Evolutionary conservation across 768 basidiomycete genomes (phyloP).

Genomic region (Russula virescens): DNA sequence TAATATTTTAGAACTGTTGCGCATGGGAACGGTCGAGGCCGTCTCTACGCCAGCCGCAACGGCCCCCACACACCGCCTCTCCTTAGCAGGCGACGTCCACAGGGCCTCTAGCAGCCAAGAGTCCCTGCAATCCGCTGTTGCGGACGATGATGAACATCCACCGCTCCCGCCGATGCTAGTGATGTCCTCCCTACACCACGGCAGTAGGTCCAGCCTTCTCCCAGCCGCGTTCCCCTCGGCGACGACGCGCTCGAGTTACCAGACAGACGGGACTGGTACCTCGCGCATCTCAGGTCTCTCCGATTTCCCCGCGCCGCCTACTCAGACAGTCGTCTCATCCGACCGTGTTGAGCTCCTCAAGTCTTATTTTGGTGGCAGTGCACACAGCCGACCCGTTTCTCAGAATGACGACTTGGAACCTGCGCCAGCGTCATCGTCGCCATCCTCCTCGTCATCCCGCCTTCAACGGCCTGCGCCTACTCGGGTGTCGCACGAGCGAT

Average conservation of each 20-base stretch:
- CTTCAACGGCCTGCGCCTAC: neutral
- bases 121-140: neutral
- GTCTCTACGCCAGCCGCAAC: conserved; percentile 45
- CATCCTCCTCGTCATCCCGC: neutral
- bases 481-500: neutral
- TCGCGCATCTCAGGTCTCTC: conserved; percentile 69
- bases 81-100: conserved; percentile 23
- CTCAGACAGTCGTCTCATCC: conserved; percentile 20
- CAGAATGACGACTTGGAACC: neutral
- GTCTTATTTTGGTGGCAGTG: conserved; percentile 13
- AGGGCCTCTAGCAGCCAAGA: conserved; percentile 8
- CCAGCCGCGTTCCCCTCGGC: conserved; percentile 28
- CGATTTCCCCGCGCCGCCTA: conserved; percentile 65
- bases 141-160: neutral
- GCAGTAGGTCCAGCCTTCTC: conserved; percentile 19
- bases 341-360: conserved; percentile 11
- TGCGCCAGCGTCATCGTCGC: too few species aligned
- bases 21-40: conserved; percentile 48
- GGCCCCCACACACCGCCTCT: conserved; percentile 32
- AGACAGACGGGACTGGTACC: conserved; percentile 47
- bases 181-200: conserved; percentile 8
- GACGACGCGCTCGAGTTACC: conserved; percentile 48
- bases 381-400: neutral
- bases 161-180: conserved; percentile 21
- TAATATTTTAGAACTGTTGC: conserved; percentile 38